Evolutionary conservation across 1,284 basidiomycete species (phyloP).

Genomic region (Leucoagaricus sp.): DNA sequence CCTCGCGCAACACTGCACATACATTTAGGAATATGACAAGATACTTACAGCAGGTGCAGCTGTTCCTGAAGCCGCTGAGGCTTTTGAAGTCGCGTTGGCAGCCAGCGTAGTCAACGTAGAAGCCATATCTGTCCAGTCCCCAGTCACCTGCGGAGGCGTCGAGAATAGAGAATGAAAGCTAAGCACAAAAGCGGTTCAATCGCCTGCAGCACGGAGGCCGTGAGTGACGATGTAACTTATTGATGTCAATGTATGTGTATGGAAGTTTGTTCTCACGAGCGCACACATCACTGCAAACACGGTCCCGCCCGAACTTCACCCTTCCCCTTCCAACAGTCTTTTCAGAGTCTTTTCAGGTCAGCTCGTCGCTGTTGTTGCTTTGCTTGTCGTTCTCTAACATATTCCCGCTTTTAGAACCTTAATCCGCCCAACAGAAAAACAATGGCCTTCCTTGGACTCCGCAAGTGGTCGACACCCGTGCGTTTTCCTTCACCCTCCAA

Average conservation of each 20-base stretch:
- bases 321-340: slow-evolving; percentile 14
- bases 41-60: slow-evolving; percentile 42
- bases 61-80: slow-evolving; percentile 17
- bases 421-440: slow-evolving; percentile 17
- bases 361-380: not conserved
- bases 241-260: slow-evolving; percentile 21
- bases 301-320: slow-evolving; percentile 33
- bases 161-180: not conserved
- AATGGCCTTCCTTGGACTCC: slow-evolving; percentile 77
- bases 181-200: not conserved
- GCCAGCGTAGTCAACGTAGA: slow-evolving; percentile 20
- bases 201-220: not conserved
- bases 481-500: slow-evolving; percentile 32
- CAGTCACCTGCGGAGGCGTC: not conserved
- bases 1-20: not conserved
- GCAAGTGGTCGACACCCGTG: slow-evolving; percentile 78
- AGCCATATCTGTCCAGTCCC: slow-evolving; percentile 17
- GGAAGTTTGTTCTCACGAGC: slow-evolving; percentile 30
- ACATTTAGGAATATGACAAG: slow-evolving; percentile 3
- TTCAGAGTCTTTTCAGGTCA: slow-evolving; percentile 1
- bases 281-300: slow-evolving; percentile 24
- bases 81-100: slow-evolving; percentile 19
- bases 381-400: not conserved
- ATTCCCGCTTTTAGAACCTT: slow-evolving; percentile 8
- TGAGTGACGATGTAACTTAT: slow-evolving; percentile 11